phyloP scores from a whole-genome alignment of 192 early-diverging fungal species.

The Coemansia nantahalensis region DNA sequence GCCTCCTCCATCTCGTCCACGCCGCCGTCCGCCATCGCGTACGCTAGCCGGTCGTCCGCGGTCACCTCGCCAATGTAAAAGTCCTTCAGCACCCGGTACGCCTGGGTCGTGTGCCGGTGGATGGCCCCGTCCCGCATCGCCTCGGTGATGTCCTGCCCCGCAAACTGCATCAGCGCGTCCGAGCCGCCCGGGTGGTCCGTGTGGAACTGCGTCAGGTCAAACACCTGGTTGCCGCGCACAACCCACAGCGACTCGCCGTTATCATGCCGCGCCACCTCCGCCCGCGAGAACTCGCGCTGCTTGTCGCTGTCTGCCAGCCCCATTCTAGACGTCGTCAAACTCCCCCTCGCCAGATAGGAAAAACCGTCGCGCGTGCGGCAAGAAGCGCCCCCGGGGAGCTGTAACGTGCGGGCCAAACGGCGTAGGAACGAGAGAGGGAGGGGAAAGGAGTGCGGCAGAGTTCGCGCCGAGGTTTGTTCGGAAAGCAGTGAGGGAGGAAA shows the following conservation, averaged over 20 bases:
- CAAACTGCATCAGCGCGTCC: conserved; percentile 84
- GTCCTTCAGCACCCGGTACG: conserved; percentile 84
- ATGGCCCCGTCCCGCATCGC: conserved; percentile 73
- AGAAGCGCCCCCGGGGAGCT: too few relatives aligned
- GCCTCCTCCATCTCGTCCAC: conserved; percentile 52
- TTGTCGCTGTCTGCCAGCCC: conserved; percentile 8
- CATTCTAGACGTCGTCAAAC: too few relatives aligned
- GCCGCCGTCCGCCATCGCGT: conserved; percentile 39
- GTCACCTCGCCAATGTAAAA: conserved; percentile 71
- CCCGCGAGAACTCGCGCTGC: conserved; percentile 56
- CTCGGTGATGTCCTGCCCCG: conserved; percentile 77
- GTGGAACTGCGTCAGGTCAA: conserved; percentile 85
- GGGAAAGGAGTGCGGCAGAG: too few relatives aligned
- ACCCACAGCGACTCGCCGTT: conserved; percentile 76
- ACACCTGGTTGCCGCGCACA: conserved; percentile 75
- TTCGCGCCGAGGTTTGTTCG: too few relatives aligned
- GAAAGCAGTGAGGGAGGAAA: too few relatives aligned
- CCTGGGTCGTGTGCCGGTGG: conserved; percentile 79
- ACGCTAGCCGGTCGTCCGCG: conserved; percentile 52
- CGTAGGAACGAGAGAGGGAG: too few relatives aligned
- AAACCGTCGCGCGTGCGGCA: neutral
- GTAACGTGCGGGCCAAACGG: too few relatives aligned
- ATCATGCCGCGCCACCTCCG: conserved; percentile 74
- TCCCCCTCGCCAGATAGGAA: neutral
- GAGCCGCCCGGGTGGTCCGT: conserved; percentile 92